Percentiles rank a stretch among this genome's conserved stretches.
These are phyloP conservation scores for Aureobasidium leucospermi DNA, from an alignment of 2,329 filamentous ascomycete genomes.

Conservation along the genomic window DNA sequence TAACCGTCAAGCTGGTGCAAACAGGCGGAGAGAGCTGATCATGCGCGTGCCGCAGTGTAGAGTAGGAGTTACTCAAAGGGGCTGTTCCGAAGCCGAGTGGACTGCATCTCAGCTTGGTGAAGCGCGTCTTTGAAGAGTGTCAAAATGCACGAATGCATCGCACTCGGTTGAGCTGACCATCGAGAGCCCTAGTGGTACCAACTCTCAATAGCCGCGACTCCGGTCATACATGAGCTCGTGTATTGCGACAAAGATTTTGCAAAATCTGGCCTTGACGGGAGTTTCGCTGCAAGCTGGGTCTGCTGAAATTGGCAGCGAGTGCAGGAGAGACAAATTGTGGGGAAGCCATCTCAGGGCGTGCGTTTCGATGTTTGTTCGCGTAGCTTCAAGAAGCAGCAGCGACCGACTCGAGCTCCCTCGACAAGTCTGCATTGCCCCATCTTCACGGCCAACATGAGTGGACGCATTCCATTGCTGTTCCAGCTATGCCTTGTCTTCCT, in stretches of 20 bases:
- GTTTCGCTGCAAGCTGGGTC: too few species aligned
- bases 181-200: too few species aligned
- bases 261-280: too few species aligned
- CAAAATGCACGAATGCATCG: background rate
- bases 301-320: background rate
- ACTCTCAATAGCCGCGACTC: too few species aligned
- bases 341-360: background rate
- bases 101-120: background rate
- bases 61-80: background rate
- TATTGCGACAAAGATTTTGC: too few species aligned
- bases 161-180: background rate
- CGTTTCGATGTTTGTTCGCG: constrained; percentile 1
- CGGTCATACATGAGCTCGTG: too few species aligned
- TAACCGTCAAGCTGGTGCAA: background rate
- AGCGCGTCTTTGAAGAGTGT: background rate
- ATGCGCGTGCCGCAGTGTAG: background rate
- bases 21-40: background rate
- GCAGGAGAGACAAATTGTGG: background rate
- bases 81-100: background rate
- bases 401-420: background rate
- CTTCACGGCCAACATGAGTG: background rate
- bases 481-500: constrained; percentile 27
- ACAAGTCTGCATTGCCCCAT: background rate
- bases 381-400: constrained; percentile 1
- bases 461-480: constrained; percentile 12